Evolutionary conservation across 768 basidiomycete genomes (phyloP).

Genomic region (Sarcomyxa edulis): DNA sequence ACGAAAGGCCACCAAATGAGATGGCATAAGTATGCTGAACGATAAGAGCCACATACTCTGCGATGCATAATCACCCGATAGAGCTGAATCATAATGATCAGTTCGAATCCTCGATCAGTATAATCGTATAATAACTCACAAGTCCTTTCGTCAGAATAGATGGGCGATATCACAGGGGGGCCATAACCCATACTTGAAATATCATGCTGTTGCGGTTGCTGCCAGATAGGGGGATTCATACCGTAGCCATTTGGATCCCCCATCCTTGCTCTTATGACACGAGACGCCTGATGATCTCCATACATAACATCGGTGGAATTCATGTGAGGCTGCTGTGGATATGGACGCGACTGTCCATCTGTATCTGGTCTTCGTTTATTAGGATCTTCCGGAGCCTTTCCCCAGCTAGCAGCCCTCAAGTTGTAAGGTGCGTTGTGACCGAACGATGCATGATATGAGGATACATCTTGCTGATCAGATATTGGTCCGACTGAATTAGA

Average conservation of each 20-base stretch:
- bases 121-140: too few relatives aligned
- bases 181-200: constrained; percentile 32
- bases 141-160: constrained; percentile 56
- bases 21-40: too few relatives aligned
- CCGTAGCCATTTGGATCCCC: constrained; percentile 24
- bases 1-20: constrained; percentile 3
- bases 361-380: constrained; percentile 29
- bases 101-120: too few relatives aligned
- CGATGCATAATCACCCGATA: constrained; percentile 37
- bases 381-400: constrained; percentile 20
- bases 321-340: constrained; percentile 19
- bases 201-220: constrained; percentile 19
- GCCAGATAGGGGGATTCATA: constrained; percentile 24
- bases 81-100: constrained; percentile 23
- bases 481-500: constrained; percentile 3
- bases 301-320: constrained; percentile 11
- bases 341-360: constrained; percentile 27
- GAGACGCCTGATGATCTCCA: constrained; percentile 26
- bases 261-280: constrained; percentile 24
- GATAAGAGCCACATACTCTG: constrained; percentile 28
- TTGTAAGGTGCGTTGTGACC: constrained; percentile 33
- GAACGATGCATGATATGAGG: constrained; percentile 14
- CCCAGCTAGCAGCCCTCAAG: constrained; percentile 62
- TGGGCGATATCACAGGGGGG: constrained; percentile 36
- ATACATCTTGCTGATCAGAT: constrained; percentile 8